Evolutionary conservation across 257 asterid species (phyloP).

Genomic region (Fraxinus pennsylvanica): DNA sequence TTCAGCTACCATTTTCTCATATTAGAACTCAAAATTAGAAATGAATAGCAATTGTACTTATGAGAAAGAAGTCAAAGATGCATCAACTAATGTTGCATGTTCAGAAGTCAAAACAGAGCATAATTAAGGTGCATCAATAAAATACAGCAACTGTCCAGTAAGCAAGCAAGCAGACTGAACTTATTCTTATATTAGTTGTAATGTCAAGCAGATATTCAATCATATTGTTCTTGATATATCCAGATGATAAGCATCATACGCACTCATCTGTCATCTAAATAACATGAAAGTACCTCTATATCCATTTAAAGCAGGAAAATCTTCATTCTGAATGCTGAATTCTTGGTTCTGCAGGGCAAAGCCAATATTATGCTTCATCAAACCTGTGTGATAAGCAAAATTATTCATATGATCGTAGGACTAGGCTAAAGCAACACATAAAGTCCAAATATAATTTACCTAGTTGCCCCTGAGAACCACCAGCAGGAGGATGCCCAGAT

Average conservation of each 20-base stretch:
- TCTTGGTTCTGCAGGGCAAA: conserved; percentile 83
- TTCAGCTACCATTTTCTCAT: background rate
- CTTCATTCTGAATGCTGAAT: conserved; percentile 96
- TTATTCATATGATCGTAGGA: conserved; percentile 9
- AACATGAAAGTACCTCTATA: conserved; percentile 64
- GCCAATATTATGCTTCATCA: conserved; percentile 67
- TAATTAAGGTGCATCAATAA: background rate
- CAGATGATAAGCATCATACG: background rate
- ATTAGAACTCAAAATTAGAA: background rate
- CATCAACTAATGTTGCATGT: background rate
- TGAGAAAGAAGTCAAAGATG: background rate
- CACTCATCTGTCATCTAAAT: background rate
- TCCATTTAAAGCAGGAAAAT: conserved; percentile 93
- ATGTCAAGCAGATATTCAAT: background rate
- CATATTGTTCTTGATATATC: background rate
- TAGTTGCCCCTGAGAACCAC: conserved; percentile 81
- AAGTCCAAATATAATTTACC: conserved; percentile 39
- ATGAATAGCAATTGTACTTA: background rate
- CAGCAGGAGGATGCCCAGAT: conserved; percentile 70
- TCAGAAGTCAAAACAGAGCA: background rate
- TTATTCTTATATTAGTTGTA: background rate
- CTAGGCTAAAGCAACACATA: conserved; percentile 13
- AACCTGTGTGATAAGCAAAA: conserved; percentile 49
- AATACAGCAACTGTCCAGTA: background rate
- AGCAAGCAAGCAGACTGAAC: background rate